Evolutionary conservation across 1,284 basidiomycete species (phyloP), one percentile per base, ranked within the genome.

Genomic region (Sphagnurus paluster): DNA sequence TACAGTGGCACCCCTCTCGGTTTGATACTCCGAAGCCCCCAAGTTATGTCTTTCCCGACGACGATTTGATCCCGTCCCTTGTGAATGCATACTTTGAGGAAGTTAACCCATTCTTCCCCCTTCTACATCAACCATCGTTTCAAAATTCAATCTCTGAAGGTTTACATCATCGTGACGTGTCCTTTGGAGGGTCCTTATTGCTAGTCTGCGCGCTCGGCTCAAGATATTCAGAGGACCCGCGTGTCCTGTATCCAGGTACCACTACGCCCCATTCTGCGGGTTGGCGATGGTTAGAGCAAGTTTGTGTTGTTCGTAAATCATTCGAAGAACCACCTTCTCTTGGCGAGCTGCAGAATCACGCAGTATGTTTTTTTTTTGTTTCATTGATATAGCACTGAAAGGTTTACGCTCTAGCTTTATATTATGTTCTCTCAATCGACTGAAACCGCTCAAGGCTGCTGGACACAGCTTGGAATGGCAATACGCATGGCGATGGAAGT

Each of bases 41-140:
- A 8, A 39, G 40, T 5, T 72, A 70, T 44, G 38, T 57, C 14
- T 89, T 83, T 53, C 87, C 87, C 0, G 75, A 79, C 0, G 58
- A 70, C 1, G 87, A 90, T 48, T 71, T 95, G 6, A 74, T 84
- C 10, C 54, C 59, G 1, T 57, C 57, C 1, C 77, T 96, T 21
- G 71, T 93, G 52, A 77, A 85, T 19, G 68, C 80, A 6, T 94
- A 85, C 61, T 95, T 94, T 59, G 54, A 56, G 0, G 60, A 79
- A 38, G 63, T 80, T 54, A 90, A 93, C 60, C 56, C 65, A 2
- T 75, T 81, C 53, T 66, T 80, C 23, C 89, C 90, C 3, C 69
- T 94, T n/a, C 68, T 96, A 2, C 92, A 95, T 60, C 79, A 82
- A 0, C 81, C 82, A 2, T 83, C 81, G 19, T 93, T 95, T 55